phyloP scores from a whole-genome alignment of 176 grass and related monocot species.

The Triticum dicoccoides region DNA sequence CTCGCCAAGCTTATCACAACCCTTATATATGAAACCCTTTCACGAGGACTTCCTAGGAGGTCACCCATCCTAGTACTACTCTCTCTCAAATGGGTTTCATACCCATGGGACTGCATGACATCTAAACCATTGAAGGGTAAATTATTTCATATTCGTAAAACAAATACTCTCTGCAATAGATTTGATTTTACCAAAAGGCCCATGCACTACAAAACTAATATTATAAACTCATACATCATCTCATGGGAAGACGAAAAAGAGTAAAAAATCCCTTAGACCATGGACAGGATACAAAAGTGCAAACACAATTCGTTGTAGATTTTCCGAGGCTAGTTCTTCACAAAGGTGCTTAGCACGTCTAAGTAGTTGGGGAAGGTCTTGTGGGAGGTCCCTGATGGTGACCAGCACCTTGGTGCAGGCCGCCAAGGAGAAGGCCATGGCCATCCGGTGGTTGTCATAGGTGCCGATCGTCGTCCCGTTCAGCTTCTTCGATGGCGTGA shows the following conservation, averaged over 20 bases:
- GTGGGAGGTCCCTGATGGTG: constrained; percentile 72
- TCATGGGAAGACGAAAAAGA: constrained; percentile 2
- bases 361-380: constrained; percentile 96
- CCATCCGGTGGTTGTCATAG: constrained; percentile 90
- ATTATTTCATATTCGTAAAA: constrained; percentile 8
- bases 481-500: constrained; percentile 83
- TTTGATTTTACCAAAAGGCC: not conserved
- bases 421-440: constrained; percentile 81
- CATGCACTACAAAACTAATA: constrained; percentile 11
- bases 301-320: not conserved
- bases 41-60: too few relatives aligned
- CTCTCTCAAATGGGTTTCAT: too few relatives aligned
- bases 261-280: not conserved
- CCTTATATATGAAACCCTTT: too few relatives aligned
- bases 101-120: too few relatives aligned
- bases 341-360: constrained; percentile 70
- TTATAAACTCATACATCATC: constrained; percentile 21
- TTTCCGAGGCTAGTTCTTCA: constrained; percentile 43
- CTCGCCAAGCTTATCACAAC: too few relatives aligned
- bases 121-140: not conserved
- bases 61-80: too few relatives aligned
- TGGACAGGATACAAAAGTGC: not conserved
- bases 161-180: not conserved
- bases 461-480: constrained; percentile 74
- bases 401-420: constrained; percentile 77